Evolutionary conservation across 306 rosid genomes (phyloP), one percentile per base, ranked within the genome.

Genomic region (Lathyrus oleraceus): DNA sequence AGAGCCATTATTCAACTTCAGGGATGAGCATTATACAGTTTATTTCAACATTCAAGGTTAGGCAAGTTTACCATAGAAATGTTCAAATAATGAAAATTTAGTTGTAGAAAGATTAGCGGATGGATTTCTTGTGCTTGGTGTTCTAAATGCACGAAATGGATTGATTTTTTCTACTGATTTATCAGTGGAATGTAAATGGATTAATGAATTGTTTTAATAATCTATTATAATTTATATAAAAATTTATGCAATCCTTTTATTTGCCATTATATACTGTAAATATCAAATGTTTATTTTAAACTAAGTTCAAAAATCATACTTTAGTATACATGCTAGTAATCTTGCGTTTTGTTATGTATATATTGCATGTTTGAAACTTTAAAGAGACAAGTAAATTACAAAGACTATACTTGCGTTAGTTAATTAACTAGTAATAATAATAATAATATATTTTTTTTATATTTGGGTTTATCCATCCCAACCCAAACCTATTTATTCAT

Each of bases 11-110:
- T 56, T 79, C 65, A 83, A 79, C 79, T 85, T 87, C 65, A 78
- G 32, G 68, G 96, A 87, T 74, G 96, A 91, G 42, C 65, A 74
- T 45, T 95, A 95, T 49, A 83, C 97, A 2, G 86, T 84, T 75
- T 89, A 95, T 79, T 87, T 91, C 81, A 81, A 95, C 79, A 61
- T 91, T 51, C 61, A 69, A 10, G 64, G 48, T 66, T 87, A 35
- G 2, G 12, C 10, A 36, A 15, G 44, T 16, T 58, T 58, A 36
- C 0, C 38, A 6, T 35, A 61, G 8, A 61, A 61, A 61, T 14
- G 9, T 61, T 61, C 66, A 16, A 30, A 35, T 61, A 36, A 61
- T 61, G 27, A 15, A 60, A 35, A 61, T 17, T 35, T 17, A 38
- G 0, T 61, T 36, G 42, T 16, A 61, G 45, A 36, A 15, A 60